A percentile compares a stretch with the other conserved stretches of the same genome.
Conservation (phyloP, 441 rosid species). For the Croton laevigatus region DNA sequence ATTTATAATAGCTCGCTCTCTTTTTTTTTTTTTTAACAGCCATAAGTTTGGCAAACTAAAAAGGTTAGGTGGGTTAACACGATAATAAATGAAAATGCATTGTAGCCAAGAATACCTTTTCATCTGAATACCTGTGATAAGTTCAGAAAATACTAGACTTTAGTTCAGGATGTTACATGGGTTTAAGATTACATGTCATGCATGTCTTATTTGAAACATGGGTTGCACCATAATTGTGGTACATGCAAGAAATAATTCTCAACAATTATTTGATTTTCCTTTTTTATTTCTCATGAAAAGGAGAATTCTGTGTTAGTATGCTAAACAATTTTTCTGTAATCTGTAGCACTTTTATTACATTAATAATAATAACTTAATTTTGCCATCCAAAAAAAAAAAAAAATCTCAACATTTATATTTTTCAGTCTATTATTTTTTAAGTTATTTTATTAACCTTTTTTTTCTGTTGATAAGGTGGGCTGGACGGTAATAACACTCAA, state of each 20-base stretch:
- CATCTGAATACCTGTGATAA: background rate
- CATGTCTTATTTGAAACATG: conserved; percentile 1
- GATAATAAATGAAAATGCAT: background rate
- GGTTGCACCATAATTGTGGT: background rate
- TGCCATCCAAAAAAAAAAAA: too few species aligned
- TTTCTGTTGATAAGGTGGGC: conserved; percentile 45
- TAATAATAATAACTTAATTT: too few species aligned
- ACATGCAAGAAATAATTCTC: background rate
- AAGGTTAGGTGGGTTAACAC: background rate
- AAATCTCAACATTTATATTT: background rate
- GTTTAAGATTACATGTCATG: background rate
- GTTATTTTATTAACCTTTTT: conserved; percentile 17
- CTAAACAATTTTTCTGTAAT: too few species aligned
- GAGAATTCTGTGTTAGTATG: too few species aligned
- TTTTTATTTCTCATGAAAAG: too few species aligned
- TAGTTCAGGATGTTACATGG: background rate
- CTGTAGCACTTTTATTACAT: too few species aligned
- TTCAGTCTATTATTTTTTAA: background rate
- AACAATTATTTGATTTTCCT: too few species aligned
- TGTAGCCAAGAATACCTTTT: background rate
- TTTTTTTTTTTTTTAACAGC: conserved; percentile 1
- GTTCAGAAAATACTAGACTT: background rate
- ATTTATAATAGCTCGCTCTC: conserved; percentile 16
- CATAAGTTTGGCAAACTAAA: background rate
- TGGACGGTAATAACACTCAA: conserved; percentile 35